Evolutionary conservation across 257 asterid species (phyloP).

Genomic region (Solanum neorickii): DNA sequence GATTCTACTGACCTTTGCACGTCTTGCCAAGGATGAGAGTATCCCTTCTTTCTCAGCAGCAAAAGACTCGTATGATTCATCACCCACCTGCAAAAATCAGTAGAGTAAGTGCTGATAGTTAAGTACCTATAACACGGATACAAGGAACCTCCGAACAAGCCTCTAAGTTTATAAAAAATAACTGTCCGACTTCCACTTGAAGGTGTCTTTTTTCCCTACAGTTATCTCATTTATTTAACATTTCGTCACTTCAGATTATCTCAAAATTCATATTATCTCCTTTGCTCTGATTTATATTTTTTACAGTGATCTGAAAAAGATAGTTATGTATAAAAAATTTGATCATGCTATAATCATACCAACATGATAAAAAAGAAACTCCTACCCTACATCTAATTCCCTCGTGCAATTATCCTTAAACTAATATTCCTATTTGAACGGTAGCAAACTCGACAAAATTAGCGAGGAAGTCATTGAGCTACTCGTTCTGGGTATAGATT

Average conservation of each 20-base stretch:
- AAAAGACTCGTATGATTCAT: conserved; percentile 83
- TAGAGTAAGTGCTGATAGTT: background rate
- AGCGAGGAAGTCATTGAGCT: background rate
- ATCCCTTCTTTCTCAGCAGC: conserved; percentile 73
- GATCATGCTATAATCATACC: background rate
- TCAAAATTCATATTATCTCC: background rate
- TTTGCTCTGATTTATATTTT: background rate
- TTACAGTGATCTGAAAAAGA: background rate
- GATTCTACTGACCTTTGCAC: conserved; percentile 66
- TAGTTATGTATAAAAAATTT: no score
- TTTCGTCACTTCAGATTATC: background rate
- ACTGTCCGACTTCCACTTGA: background rate
- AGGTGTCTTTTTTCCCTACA: background rate
- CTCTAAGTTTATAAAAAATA: background rate
- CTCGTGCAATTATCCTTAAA: background rate
- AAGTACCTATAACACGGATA: background rate
- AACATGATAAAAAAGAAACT: background rate
- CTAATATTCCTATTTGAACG: background rate
- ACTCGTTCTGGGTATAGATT: background rate
- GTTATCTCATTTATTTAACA: background rate
- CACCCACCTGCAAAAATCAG: conserved; percentile 59
- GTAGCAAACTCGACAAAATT: background rate
- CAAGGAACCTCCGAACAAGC: background rate
- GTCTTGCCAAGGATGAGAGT: conserved; percentile 72
- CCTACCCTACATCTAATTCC: background rate